A percentile compares a stretch with the other conserved stretches of the same genome.
These are phyloP conservation scores for Chondrus crispus DNA, from an alignment of 23 red algal genomes.

Conservation along the genomic window DNA sequence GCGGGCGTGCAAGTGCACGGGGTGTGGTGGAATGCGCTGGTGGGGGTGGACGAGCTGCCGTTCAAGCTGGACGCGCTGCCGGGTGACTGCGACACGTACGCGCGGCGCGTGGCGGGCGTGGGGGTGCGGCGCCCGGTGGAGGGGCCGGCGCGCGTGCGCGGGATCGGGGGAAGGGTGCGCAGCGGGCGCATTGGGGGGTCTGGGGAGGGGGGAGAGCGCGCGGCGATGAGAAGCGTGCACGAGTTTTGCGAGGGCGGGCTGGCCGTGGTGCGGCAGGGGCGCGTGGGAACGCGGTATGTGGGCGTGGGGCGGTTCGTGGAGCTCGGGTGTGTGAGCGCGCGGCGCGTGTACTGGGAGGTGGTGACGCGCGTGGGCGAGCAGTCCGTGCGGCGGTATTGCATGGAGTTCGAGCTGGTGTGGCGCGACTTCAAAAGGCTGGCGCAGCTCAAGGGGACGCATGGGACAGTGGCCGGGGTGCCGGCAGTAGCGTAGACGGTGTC, in stretches of 20 bases:
- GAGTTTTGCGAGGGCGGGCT: constrained; percentile 28
- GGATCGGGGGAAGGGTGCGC: not conserved
- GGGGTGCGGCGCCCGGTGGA: not conserved
- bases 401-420: constrained; percentile 35
- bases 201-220: constrained; percentile 13
- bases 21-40: constrained; percentile 82
- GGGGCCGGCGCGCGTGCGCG: not conserved
- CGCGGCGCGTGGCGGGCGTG: not conserved
- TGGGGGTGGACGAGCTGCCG: constrained; percentile 76
- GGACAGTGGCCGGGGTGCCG: too few relatives aligned
- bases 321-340: constrained; percentile 32
- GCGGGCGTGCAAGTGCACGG: constrained; percentile 33
- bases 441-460: too few relatives aligned
- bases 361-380: not conserved
- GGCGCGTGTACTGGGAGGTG: constrained; percentile 27
- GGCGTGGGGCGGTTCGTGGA: constrained; percentile 42
- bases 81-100: constrained; percentile 67
- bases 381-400: constrained; percentile 43
- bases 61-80: constrained; percentile 84
- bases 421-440: constrained; percentile 14
- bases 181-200: not conserved
- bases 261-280: not conserved
- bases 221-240: not conserved
- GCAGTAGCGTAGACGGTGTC: too few relatives aligned
- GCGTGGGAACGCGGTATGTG: not conserved